These are phyloP conservation scores for Arabidopsis suecica DNA, from an alignment of 345 rosid species.

Conservation along the genomic window DNA sequence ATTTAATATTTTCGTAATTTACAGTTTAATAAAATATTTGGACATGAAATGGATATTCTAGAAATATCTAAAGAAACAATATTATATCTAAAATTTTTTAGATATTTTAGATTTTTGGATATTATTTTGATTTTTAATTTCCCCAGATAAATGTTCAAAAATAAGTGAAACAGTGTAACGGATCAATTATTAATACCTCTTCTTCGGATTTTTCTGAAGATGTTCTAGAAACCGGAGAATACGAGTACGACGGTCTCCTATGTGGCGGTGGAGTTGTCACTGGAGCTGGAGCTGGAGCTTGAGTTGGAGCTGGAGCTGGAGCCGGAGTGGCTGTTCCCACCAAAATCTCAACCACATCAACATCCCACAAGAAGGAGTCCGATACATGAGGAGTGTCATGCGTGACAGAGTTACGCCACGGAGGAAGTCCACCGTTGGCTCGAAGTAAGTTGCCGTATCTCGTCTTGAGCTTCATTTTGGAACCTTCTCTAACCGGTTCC, in stretches of 20 bases:
- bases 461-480: conserved; percentile 60
- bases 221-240: conserved; percentile 29
- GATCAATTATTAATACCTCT: conserved; percentile 52
- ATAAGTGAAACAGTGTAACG: neutral
- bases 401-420: conserved; percentile 83
- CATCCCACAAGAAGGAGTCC: conserved; percentile 76
- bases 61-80: neutral
- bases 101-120: neutral
- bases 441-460: conserved; percentile 67
- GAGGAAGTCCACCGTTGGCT: conserved; percentile 82
- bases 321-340: conserved; percentile 20
- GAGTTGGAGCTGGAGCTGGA: conserved; percentile 26
- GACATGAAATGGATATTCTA: neutral
- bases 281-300: conserved; percentile 9
- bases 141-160: neutral
- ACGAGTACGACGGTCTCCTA: conserved; percentile 55
- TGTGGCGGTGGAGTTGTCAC: conserved; percentile 48
- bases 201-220: conserved; percentile 51
- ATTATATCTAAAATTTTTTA: neutral
- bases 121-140: too few species aligned
- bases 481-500: conserved; percentile 71
- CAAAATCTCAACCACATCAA: conserved; percentile 62
- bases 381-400: conserved; percentile 67
- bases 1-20: conserved; percentile 3
- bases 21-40: neutral